Conservation (phyloP, 116 monocot genomes). For the Zostera marina region DNA sequence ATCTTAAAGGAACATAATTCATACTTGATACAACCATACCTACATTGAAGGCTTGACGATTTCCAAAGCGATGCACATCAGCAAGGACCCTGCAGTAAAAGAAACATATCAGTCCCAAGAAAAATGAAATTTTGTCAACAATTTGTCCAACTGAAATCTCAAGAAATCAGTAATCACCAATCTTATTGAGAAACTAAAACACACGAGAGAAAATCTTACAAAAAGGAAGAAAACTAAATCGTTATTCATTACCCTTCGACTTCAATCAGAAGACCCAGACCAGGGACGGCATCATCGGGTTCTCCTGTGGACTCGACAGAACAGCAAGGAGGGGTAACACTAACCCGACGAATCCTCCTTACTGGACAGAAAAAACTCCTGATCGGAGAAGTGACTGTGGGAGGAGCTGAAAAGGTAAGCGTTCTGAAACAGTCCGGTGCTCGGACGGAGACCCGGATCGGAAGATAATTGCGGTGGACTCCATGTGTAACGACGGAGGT, state of each 20-base stretch:
- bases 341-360: not conserved
- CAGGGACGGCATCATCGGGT: constrained; percentile 3
- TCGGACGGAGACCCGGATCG: not conserved
- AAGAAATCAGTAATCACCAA: no score
- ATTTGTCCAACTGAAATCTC: not conserved
- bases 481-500: not conserved
- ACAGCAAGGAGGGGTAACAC: constrained; percentile 1
- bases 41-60: constrained; percentile 93
- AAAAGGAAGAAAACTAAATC: not conserved
- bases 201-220: not conserved
- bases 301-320: not conserved
- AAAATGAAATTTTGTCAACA: not conserved
- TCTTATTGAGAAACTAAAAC: not conserved
- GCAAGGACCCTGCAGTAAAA: constrained; percentile 53
- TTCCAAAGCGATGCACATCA: constrained; percentile 60
- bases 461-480: not conserved
- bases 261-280: constrained; percentile 50
- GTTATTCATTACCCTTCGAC: constrained; percentile 46
- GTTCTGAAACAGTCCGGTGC: not conserved
- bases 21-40: no score
- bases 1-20: no score
- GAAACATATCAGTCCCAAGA: constrained; percentile 1
- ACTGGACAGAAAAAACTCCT: not conserved
- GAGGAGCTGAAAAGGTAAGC: not conserved
- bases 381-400: not conserved